Conservation (phyloP, 768 basidiomycete species). For the Crepidotus variabilis region DNA sequence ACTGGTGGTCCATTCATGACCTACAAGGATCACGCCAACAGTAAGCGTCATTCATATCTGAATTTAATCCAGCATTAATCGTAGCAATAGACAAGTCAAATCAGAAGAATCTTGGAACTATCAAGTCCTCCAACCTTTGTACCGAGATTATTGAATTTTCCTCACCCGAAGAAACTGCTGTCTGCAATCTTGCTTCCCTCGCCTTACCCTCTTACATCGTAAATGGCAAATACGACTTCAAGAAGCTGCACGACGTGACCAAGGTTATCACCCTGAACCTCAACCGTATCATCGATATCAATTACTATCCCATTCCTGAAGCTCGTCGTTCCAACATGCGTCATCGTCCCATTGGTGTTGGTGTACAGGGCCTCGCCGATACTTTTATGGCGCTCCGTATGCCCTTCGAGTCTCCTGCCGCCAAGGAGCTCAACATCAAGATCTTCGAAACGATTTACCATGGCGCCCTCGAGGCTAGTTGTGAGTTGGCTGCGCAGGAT, state of each 20-base stretch:
- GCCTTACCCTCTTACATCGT: slow-evolving; percentile 90
- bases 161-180: slow-evolving; percentile 93
- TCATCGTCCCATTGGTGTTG: slow-evolving; percentile 95
- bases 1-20: slow-evolving; percentile 99
- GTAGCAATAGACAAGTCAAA: slow-evolving; percentile 80
- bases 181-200: slow-evolving; percentile 97
- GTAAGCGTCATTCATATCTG: slow-evolving; percentile 38
- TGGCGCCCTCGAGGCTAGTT: slow-evolving; percentile 86
- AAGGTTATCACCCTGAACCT: slow-evolving; percentile 94
- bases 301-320: slow-evolving; percentile 93
- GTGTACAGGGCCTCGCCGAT: slow-evolving; percentile 97
- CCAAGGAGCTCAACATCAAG: slow-evolving; percentile 85
- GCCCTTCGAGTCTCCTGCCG: slow-evolving; percentile 90
- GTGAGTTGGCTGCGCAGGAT: slow-evolving; percentile 74
- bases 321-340: slow-evolving; percentile 93
- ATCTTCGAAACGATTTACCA: slow-evolving; percentile 99
- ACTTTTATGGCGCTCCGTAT: slow-evolving; percentile 96
- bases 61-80: neutral
- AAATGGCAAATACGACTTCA: slow-evolving; percentile 85
- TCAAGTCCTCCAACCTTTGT: slow-evolving; percentile 99
- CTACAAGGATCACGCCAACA: slow-evolving; percentile 95
- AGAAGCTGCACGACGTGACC: slow-evolving; percentile 88
- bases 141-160: slow-evolving; percentile 99
- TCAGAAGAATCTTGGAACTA: slow-evolving; percentile 96
- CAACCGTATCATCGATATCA: slow-evolving; percentile 90